Conservation (phyloP, 371 early-diverging fungal species). For the Synchytrium microbalum region DNA sequence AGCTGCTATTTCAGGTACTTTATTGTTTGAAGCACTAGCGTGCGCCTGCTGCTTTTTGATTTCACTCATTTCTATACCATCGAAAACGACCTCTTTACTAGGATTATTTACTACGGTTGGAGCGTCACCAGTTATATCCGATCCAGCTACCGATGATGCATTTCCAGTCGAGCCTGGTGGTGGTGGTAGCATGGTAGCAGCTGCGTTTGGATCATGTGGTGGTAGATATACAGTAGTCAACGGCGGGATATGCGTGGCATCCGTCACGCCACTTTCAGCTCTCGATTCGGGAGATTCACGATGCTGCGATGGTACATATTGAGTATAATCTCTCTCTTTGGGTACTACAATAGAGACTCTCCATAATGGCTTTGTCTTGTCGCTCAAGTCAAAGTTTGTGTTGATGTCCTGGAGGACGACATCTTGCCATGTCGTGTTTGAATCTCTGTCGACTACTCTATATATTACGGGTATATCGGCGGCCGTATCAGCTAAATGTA, state of each 20-base stretch:
- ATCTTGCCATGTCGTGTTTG: not conserved
- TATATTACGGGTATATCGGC: conserved; percentile 19
- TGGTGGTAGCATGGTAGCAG: too few relatives aligned
- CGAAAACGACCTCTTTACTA: too few relatives aligned
- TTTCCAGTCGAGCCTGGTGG: too few relatives aligned
- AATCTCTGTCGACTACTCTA: conserved; percentile 16
- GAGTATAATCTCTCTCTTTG: conserved; percentile 3
- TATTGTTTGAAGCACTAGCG: too few relatives aligned
- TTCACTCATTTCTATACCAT: too few relatives aligned
- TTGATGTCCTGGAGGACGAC: conserved; percentile 26
- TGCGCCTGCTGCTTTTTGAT: too few relatives aligned
- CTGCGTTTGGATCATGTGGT: too few relatives aligned
- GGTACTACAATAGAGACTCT: conserved; percentile 16
- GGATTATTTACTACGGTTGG: too few relatives aligned
- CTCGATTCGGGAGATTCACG: not conserved
- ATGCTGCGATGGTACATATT: not conserved
- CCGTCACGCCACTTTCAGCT: not conserved
- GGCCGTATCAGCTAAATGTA: conserved; percentile 27
- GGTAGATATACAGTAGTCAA: too few relatives aligned
- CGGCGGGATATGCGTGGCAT: not conserved
- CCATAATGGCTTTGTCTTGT: conserved; percentile 22
- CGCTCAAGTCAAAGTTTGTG: conserved; percentile 28
- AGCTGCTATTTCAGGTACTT: too few relatives aligned
- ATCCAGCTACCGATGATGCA: too few relatives aligned
- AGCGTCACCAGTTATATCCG: too few relatives aligned